Evolutionary conservation across 805 yeast genomes (phyloP), one percentile per base, ranked within the genome.

Genomic region (Yamadazyma sp.): DNA sequence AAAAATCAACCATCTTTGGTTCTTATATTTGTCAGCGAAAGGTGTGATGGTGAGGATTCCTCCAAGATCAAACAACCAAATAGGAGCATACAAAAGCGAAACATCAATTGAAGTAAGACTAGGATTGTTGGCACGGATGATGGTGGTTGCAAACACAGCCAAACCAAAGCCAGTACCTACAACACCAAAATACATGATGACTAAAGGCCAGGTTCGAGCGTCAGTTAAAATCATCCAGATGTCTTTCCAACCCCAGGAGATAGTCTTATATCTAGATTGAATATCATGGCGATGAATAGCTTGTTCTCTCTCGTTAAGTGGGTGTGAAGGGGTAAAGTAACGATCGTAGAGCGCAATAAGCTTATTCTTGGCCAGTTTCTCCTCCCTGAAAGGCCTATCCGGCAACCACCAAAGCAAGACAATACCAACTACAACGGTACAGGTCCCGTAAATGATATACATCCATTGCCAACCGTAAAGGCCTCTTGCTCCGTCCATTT

Each of bases 131-230:
- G 75, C 73, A 34, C 70, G 60, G 50, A 87, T 82, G 48, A 87
- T 76, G 6, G 91, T 80, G 3, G 95, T 81, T 4, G 90, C 95
- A 60, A 83, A 87, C 14, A 82, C 91, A 21, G 89, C 89, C 33
- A 87, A 65, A 21, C 95, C 96, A 52, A 74, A 81, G 1, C 96
- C 96, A n/a, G 87, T 78, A 32, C 95, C 96, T 17, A 87, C 95
- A 14, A 84, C 95, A 13, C 95, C 96, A 56, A 87, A 88, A 62
- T 87, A 87, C 95, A 87, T 87, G 62, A 87, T 68, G 30, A 85
- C 67, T 42, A 88, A 60, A 1, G 95, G 93, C 90, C 90, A 86
- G 28, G 82, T 68, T 46, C 93, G 70, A 30, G 72, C 52, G 54
- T 88, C 95, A 21, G 67, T 50, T 15, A 84, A 47, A 27, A 87